A percentile compares a stretch with the other conserved stretches of the same genome.
Evolutionary conservation across 106 monocot genomes (phyloP).

Genomic region (Dendrobium catenatum): DNA sequence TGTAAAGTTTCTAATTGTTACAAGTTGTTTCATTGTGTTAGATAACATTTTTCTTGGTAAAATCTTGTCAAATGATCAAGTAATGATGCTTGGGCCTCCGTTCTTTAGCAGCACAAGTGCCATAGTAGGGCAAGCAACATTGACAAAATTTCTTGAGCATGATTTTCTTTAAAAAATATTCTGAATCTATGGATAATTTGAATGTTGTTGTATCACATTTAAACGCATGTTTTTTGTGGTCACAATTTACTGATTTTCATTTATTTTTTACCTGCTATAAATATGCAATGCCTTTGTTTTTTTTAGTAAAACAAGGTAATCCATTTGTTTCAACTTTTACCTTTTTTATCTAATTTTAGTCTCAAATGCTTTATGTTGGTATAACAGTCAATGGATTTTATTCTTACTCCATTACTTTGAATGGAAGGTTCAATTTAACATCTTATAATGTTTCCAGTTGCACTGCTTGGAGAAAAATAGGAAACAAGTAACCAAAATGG

Average conservation of each 20-base stretch:
- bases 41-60: too few relatives aligned
- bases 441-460: constrained; percentile 44
- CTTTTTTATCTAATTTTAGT: background rate
- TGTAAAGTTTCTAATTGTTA: too few relatives aligned
- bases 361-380: background rate
- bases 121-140: background rate
- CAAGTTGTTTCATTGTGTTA: too few relatives aligned
- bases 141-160: background rate
- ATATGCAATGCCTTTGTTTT: background rate
- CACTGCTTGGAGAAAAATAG: constrained; percentile 70
- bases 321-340: background rate
- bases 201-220: background rate
- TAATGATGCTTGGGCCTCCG: background rate
- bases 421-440: background rate
- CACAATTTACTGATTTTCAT: background rate
- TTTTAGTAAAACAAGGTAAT: background rate
- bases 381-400: background rate
- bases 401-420: background rate
- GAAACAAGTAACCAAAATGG: constrained; percentile 71
- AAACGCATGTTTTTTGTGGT: background rate
- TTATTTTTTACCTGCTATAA: background rate
- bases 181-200: background rate
- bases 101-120: background rate
- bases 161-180: background rate
- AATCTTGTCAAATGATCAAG: too few relatives aligned